phyloP scores from a whole-genome alignment of 192 early-diverging fungal species.

The Coemansia sp. region DNA sequence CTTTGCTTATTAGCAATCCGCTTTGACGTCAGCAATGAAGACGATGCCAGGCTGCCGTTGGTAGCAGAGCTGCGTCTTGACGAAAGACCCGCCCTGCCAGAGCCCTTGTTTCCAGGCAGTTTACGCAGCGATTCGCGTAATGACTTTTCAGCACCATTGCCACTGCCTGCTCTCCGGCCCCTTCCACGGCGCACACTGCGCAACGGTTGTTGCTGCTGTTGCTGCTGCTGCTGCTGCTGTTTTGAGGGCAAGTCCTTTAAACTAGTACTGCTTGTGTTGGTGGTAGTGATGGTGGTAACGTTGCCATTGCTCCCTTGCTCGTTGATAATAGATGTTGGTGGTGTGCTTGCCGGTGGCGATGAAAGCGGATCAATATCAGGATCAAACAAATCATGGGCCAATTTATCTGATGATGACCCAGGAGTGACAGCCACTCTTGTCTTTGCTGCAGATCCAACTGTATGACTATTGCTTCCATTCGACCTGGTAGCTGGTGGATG shows the following conservation, averaged over 20 bases:
- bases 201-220: not conserved
- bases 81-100: slow-evolving; percentile 27
- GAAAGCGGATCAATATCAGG: slow-evolving; percentile 5
- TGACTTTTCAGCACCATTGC: slow-evolving; percentile 13
- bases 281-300: too few relatives aligned
- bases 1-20: too few relatives aligned
- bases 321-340: not conserved
- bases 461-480: not conserved
- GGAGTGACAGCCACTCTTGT: not conserved
- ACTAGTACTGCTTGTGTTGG: too few relatives aligned
- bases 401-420: not conserved
- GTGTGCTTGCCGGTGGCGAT: not conserved
- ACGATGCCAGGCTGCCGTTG: slow-evolving; percentile 1
- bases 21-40: not conserved
- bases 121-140: slow-evolving; percentile 33
- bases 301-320: too few relatives aligned
- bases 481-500: not conserved
- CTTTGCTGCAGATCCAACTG: not conserved
- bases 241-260: too few relatives aligned
- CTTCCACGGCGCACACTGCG: slow-evolving; percentile 1
- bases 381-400: slow-evolving; percentile 1
- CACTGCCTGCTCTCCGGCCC: not conserved
- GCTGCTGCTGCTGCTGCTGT: not conserved
- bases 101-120: slow-evolving; percentile 32
- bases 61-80: slow-evolving; percentile 16